phyloP scores from a whole-genome alignment of 306 rosid species.

The Dalbergia oliveri region DNA sequence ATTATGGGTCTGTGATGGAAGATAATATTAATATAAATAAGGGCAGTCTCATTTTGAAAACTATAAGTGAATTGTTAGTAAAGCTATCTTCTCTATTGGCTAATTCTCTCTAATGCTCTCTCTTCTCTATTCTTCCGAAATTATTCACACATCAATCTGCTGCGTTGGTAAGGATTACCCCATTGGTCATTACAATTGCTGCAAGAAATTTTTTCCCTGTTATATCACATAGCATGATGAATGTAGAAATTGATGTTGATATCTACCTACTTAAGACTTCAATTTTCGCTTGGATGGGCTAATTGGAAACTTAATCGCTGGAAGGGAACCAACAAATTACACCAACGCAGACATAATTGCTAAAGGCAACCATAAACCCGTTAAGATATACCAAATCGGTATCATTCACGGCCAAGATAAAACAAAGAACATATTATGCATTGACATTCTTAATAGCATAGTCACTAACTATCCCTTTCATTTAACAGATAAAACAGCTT shows the following conservation, averaged over 20 bases:
- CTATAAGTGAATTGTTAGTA: too few species aligned
- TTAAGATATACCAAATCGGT: not conserved
- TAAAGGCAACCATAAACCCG: not conserved
- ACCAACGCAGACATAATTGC: slow-evolving; percentile 7
- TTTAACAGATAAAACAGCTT: slow-evolving; percentile 38
- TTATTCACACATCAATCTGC: not conserved
- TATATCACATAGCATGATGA: too few species aligned
- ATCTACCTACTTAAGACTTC: too few species aligned
- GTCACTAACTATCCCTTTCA: slow-evolving; percentile 20
- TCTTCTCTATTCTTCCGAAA: too few species aligned
- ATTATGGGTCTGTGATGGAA: not conserved
- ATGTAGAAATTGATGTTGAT: too few species aligned
- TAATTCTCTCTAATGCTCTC: too few species aligned
- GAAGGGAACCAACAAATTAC: slow-evolving; percentile 2
- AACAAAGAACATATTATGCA: slow-evolving; percentile 10
- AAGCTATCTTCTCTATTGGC: too few species aligned
- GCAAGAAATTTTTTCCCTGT: not conserved
- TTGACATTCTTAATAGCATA: slow-evolving; percentile 4
- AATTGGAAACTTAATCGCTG: not conserved
- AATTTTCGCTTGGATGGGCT: too few species aligned
- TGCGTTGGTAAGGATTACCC: not conserved
- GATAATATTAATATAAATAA: too few species aligned
- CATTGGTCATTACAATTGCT: slow-evolving; percentile 1
- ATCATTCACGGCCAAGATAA: not conserved
- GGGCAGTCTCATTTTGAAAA: too few species aligned